phyloP scores from a whole-genome alignment of 2,329 filamentous ascomycete genomes.

The Eutypa lata region DNA sequence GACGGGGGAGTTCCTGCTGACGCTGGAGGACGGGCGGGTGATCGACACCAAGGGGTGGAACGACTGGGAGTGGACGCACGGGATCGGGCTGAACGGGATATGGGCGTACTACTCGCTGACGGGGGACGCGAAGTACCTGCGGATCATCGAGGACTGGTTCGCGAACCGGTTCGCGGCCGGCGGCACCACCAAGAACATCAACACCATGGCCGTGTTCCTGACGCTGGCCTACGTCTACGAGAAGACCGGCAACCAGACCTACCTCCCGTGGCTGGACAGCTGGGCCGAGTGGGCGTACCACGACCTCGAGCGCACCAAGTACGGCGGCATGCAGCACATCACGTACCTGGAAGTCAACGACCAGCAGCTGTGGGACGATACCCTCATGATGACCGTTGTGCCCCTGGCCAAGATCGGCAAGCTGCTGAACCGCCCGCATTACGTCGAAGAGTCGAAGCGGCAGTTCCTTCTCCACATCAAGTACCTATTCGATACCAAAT shows the following conservation, averaged over 20 bases:
- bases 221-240: slow-evolving; percentile 78
- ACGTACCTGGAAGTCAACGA: slow-evolving; percentile 70
- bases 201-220: slow-evolving; percentile 77
- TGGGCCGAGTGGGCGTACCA: slow-evolving; percentile 85
- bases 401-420: slow-evolving; percentile 77
- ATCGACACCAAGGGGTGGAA: slow-evolving; percentile 86
- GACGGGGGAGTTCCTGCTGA: slow-evolving; percentile 70
- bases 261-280: slow-evolving; percentile 72
- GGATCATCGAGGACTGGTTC: slow-evolving; percentile 74
- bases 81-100: slow-evolving; percentile 75
- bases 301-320: slow-evolving; percentile 68
- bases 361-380: slow-evolving; percentile 81
- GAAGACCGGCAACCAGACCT: slow-evolving; percentile 64
- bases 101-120: slow-evolving; percentile 80
- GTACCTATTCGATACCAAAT: slow-evolving; percentile 70
- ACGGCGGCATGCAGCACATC: slow-evolving; percentile 71
- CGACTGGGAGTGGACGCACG: slow-evolving; percentile 82
- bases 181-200: slow-evolving; percentile 80
- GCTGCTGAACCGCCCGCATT: slow-evolving; percentile 65
- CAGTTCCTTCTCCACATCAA: slow-evolving; percentile 78
- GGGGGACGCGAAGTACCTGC: slow-evolving; percentile 55
- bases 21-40: slow-evolving; percentile 66
- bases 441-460: slow-evolving; percentile 72
- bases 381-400: slow-evolving; percentile 83
- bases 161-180: slow-evolving; percentile 63